Percentiles rank a stretch among this genome's conserved stretches.
Evolutionary conservation across 2,329 filamentous ascomycete genomes (phyloP).

Genomic region (Cyphellophora europaea): DNA sequence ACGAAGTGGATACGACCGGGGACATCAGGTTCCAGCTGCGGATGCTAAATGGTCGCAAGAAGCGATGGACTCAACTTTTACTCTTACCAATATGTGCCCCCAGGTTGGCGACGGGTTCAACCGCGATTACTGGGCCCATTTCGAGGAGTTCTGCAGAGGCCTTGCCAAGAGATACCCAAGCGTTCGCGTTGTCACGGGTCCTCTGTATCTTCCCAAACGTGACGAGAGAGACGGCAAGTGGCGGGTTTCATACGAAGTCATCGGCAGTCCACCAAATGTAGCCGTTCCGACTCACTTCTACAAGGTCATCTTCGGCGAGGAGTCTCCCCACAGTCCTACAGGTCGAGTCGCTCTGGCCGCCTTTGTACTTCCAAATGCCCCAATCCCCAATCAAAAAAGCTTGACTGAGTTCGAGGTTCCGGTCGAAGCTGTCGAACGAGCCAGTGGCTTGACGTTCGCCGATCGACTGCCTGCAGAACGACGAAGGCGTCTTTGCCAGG

Average conservation of each 20-base stretch:
- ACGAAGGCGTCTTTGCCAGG: conserved; percentile 71
- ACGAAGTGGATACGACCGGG: conserved; percentile 87
- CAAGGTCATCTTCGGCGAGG: conserved; percentile 96
- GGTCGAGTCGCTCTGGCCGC: conserved; percentile 82
- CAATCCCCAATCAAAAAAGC: conserved; percentile 78
- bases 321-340: conserved; percentile 47
- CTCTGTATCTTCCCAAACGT: conserved; percentile 79
- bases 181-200: conserved; percentile 86
- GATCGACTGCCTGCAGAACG: conserved; percentile 64
- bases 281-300: conserved; percentile 98
- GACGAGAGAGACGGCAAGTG: conserved; percentile 83
- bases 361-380: conserved; percentile 89
- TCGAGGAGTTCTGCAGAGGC: conserved; percentile 90
- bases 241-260: conserved; percentile 91
- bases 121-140: conserved; percentile 97
- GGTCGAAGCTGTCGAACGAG: conserved; percentile 82
- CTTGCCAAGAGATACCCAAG: conserved; percentile 73
- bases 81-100: conserved; percentile 91
- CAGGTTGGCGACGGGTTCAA: conserved; percentile 99
- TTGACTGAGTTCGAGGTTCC: conserved; percentile 91
- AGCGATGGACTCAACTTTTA: conserved; percentile 94
- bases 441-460: conserved; percentile 86
- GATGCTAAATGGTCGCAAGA: conserved; percentile 92
- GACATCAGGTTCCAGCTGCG: conserved; percentile 93
- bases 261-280: conserved; percentile 84